Evolutionary conservation across 2,329 filamentous ascomycete species (phyloP), one percentile per base, ranked within the genome.

Genomic region (Colletotrichum coccodes): DNA sequence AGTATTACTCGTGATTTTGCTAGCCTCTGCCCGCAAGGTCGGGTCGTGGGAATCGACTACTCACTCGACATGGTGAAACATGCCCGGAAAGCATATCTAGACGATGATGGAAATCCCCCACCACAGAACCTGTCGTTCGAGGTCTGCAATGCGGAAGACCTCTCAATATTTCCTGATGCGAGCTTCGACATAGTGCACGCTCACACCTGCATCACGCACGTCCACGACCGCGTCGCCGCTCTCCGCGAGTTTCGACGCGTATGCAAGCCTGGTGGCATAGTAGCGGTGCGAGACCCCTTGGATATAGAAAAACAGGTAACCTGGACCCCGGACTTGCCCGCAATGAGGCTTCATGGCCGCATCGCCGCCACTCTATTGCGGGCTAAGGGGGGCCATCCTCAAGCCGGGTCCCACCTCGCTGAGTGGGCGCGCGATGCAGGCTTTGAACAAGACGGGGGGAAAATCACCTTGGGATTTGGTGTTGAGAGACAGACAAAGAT

Each of bases 1-100:
- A 85, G 82, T 34, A 86, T 87, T 71, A 83, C 84, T 4, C 75
- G 76, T 0, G 82, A 80, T 11, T 74, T 87, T 46, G 79, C 79
- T 49, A 76, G 77, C 40, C 77, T 80, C 67, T 81, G 81, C 4
- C 76, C 78, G 2, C 53, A 80, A 9, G 84, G 83, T 23, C 70
- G 74, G 7, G 75, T 83, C 32, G 56, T 85, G 21, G 83, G 85
- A 56, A 72, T 78, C 3, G 79, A 78, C 1, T 70, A 61, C 5
- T 69, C 70, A 18, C 26, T 7, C n/a, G 50, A 53, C 5, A 53
- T 53, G 54, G 54, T 36, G 26, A 44, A 32, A 16, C 28, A 44
- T 8, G 26, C 54, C 28, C 30, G 32, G 28, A 53, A 53, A 32
- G 36, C 30, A 21, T 23, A 50, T 16, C 11, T 50, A 14, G 23